These are phyloP conservation scores for Silene coronaria DNA, from an alignment of 179 eudicot genomes.

Conservation along the genomic window DNA sequence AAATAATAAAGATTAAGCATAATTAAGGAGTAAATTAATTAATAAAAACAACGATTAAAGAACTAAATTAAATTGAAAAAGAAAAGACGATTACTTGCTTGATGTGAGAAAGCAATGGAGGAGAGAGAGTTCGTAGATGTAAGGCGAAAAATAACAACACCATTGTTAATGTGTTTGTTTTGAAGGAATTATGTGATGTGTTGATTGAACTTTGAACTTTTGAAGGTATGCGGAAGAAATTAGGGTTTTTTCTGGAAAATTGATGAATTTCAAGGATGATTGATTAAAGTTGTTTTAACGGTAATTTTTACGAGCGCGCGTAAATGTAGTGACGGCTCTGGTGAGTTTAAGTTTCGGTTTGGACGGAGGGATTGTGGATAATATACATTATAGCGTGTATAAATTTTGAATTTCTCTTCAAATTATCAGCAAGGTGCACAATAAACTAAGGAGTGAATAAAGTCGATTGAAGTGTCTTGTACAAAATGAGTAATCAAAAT, in stretches of 20 bases:
- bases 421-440: too few relatives aligned
- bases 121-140: slow-evolving; percentile 62
- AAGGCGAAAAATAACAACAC: slow-evolving; percentile 60
- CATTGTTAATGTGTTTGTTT: slow-evolving; percentile 25
- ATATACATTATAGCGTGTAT: too few relatives aligned
- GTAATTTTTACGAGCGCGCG: slow-evolving; percentile 3
- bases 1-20: background rate
- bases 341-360: too few relatives aligned
- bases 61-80: background rate
- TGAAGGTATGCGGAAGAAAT: background rate
- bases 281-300: background rate
- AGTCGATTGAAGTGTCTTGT: too few relatives aligned
- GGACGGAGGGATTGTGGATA: too few relatives aligned
- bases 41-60: background rate
- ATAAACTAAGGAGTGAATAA: too few relatives aligned
- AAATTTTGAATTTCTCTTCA: too few relatives aligned
- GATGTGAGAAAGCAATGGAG: slow-evolving; percentile 45
- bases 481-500: background rate
- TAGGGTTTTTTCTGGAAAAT: slow-evolving; percentile 1
- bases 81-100: slow-evolving; percentile 44
- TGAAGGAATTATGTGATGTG: background rate
- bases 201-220: background rate
- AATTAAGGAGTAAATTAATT: background rate
- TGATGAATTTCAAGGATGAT: background rate
- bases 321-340: too few relatives aligned